Evolutionary conservation across 441 rosid genomes (phyloP).

Genomic region (Gossypium gossypioides): DNA sequence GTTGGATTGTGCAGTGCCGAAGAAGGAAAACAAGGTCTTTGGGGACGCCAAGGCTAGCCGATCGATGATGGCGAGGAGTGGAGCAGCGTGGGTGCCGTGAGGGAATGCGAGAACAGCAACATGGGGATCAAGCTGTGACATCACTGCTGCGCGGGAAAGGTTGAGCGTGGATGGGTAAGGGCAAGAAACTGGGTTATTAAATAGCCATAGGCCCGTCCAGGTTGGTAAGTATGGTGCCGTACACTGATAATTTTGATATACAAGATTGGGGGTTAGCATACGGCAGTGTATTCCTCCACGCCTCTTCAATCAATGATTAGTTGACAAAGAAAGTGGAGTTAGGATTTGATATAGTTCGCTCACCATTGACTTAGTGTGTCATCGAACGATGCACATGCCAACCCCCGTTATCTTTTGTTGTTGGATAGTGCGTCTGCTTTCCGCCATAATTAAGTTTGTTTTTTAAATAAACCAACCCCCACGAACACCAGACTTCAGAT

Average conservation of each 20-base stretch:
- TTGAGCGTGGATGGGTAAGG: background rate
- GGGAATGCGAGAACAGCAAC: constrained; percentile 48
- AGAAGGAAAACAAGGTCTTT: constrained; percentile 35
- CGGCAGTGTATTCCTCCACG: too few species aligned
- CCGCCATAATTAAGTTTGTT: too few species aligned
- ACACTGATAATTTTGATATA: too few species aligned
- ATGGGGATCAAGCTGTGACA: constrained; percentile 13
- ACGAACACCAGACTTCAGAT: background rate
- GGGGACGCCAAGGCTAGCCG: constrained; percentile 36
- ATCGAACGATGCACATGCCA: background rate
- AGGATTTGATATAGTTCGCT: background rate
- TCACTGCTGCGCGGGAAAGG: background rate
- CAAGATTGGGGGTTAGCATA: too few species aligned
- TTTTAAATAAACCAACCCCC: too few species aligned
- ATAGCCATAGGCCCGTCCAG: background rate
- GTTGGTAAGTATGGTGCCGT: too few species aligned
- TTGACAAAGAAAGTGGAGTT: too few species aligned
- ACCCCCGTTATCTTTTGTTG: background rate
- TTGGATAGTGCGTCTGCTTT: background rate
- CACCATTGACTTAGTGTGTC: background rate
- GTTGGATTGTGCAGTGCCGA: constrained; percentile 31
- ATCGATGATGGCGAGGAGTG: constrained; percentile 32
- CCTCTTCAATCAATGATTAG: too few species aligned
- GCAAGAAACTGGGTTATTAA: background rate
- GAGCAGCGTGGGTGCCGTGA: constrained; percentile 33